Evolutionary conservation across 371 early-diverging fungal genomes (phyloP), one percentile per base, ranked within the genome.

Genomic region (Choanephora cucurbitarum): DNA sequence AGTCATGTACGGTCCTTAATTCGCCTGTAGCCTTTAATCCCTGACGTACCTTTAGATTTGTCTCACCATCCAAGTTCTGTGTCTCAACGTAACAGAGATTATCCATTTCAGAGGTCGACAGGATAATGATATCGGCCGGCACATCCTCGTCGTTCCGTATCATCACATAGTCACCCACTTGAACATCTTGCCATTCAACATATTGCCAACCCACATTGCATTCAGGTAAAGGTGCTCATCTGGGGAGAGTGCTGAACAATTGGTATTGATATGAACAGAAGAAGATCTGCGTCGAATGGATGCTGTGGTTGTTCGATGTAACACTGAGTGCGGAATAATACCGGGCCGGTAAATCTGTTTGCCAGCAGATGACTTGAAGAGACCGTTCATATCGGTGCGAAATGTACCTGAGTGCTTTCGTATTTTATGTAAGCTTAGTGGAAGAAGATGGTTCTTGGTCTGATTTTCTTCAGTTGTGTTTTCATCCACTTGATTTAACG

Each of bases 51-150:
- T 96, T 97, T 37, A 97, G 72, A 72, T 96, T 96, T 24, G 91
- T 91, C 70, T 98, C 98, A 45, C 89, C 99, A 71, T 98, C 96
- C 61, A 98, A 73, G 73, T 95, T 96, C 59, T 91, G 91, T 24
- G 99, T 97, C 64, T 98, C 97, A 40, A 97, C 89, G 66, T 94
- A 97, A 63, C 96, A 95, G 58, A 93, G 72, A 24, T 88, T 93
- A 71, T 89, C 92, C 5, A 92, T 93, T 62, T 95, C 95, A 19
- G 86, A 85, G 50, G 87, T 86, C 65, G 92, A 91, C 28, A 96
- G 64, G 22, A 95, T 57, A 18, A 93, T 72, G 49, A 95, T 66
- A 77, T 99, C 99, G 9, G 98, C 98, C 15, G 99, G 97, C 42
- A 99, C 90, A 37, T 86, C 80, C 48, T 96, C 90, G 41, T 83